Evolutionary conservation across 495 filamentous ascomycete genomes (phyloP).

Genomic region (Parmelia sp.): DNA sequence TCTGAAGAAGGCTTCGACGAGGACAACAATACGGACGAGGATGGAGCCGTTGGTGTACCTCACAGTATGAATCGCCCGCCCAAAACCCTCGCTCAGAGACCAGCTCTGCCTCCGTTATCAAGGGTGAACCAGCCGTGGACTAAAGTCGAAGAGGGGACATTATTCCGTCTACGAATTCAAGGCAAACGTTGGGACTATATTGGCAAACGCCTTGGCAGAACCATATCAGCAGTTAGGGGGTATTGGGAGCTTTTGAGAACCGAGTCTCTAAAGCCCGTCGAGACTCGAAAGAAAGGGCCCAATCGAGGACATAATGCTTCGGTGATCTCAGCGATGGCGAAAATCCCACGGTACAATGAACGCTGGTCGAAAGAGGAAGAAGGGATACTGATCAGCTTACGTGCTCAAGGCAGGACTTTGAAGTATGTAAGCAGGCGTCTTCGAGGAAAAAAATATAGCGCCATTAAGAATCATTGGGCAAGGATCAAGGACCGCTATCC

Average conservation of each 20-base stretch:
- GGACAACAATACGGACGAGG: background rate
- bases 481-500: background rate
- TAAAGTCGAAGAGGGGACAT: background rate
- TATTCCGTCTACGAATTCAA: background rate
- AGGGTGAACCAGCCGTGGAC: background rate
- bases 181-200: background rate
- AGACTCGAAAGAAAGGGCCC: background rate
- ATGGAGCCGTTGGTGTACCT: background rate
- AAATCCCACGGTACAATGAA: background rate
- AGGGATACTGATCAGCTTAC: background rate
- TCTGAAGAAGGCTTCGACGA: background rate
- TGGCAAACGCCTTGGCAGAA: conserved; percentile 1
- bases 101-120: background rate
- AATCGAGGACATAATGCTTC: background rate
- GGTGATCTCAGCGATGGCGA: background rate
- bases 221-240: background rate
- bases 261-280: background rate
- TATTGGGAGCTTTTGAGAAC: background rate
- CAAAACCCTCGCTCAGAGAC: background rate
- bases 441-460: background rate
- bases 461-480: background rate
- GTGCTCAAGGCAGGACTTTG: background rate
- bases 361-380: background rate
- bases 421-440: background rate
- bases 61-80: background rate